Base-by-base conservation (phyloP, 176 grass and related monocot species). In the Guadua angustifolia region DNA sequence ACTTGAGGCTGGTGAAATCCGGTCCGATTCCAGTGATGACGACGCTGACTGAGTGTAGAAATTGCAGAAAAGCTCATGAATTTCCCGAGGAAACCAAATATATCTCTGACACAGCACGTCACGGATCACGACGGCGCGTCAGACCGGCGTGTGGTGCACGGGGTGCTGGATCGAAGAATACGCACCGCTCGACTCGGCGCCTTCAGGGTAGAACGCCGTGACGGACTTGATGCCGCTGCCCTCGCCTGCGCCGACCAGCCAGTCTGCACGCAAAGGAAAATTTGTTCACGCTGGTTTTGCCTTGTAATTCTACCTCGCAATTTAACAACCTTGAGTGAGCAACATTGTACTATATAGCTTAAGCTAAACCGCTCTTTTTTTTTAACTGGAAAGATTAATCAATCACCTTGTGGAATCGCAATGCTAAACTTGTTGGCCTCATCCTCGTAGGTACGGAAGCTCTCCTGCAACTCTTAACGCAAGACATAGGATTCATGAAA, bases 1-100 rank as follows among this genome's bases (percentile, higher is more conserved):
- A 98, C 58, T 90, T 90, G 52, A 95, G 82, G 83, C 89, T 98
- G 75, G 95, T 98, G 88, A 95, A 98, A 87, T 98, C 95, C n/a
- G 93, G 95, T 80, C 91, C 91, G 69, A 98, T 77, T 38, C 92
- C 91, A 55, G 95, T 95, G 72, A 95, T 98, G 45, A 84, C 93
- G 14, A 98, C 91, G 75, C 95, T 98, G 62, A 95, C 95, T 98
- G 87, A 77, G 64, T 40, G 13, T 0, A 43, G 14, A 21, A 76
- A 10, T 14, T 32, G 50, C n/a, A 78, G 51, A 65, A 60, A 64
- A 74, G 45, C 29, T 39, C 55, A 18, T 81, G 26, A 82, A 35
- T 55, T 86, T 4, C 1, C 25, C 49, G 24, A 38, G 5, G 57
- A 0, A 19, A 21, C 11, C 33, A 39, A 68, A 52, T 8, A 40